Conservation (phyloP, 2,329 filamentous ascomycete species). For the Aschersonia sp. region DNA sequence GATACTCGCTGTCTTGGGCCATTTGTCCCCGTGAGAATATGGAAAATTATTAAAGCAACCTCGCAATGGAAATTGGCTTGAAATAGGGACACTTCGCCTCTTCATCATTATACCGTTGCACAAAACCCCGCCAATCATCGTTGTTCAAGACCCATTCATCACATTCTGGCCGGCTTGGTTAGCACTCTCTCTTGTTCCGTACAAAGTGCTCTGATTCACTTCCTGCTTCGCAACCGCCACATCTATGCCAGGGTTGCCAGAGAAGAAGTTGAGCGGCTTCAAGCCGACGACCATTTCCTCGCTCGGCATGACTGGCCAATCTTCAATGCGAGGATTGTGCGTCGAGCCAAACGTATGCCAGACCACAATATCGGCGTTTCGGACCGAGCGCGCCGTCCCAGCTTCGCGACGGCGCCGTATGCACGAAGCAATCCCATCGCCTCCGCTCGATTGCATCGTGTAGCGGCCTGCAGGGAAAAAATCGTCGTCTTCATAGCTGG, state of each 20-base stretch:
- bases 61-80: no score
- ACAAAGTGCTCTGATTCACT: background rate
- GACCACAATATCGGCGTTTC: conserved; percentile 16
- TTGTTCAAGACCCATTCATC: no score
- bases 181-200: background rate
- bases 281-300: conserved; percentile 37
- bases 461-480: conserved; percentile 34
- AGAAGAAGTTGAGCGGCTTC: conserved; percentile 37
- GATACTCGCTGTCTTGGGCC: no score
- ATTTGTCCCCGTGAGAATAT: no score
- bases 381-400: background rate
- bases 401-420: conserved; percentile 23
- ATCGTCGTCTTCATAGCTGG: conserved; percentile 31
- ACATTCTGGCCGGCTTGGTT: no score
- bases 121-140: no score
- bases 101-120: no score
- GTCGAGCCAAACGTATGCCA: conserved; percentile 35
- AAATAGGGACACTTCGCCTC: no score
- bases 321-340: conserved; percentile 31
- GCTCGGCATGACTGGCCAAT: conserved; percentile 40
- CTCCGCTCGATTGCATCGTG: conserved; percentile 32
- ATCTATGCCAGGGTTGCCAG: background rate
- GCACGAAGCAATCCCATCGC: conserved; percentile 28
- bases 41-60: no score
- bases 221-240: background rate